Evolutionary conservation across 495 filamentous ascomycete species (phyloP), one percentile per base, ranked within the genome.

Genomic region (Talaromyces adpressus): DNA sequence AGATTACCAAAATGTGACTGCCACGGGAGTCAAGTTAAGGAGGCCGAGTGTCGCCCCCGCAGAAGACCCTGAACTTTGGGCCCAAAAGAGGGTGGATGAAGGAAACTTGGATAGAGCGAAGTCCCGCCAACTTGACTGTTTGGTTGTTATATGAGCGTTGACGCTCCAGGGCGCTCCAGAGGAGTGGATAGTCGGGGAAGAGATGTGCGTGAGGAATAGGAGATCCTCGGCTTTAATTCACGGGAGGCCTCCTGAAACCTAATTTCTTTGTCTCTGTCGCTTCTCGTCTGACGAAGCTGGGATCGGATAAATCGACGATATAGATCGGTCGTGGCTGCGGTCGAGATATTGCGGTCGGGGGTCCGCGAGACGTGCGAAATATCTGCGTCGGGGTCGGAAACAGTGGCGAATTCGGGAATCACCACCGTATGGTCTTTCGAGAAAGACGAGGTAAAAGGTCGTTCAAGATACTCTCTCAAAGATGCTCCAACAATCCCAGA

Each of bases 121-220:
- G 83, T 81, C 89, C 93, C 92, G 94, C 94, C 94, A 98, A 97
- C 87, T 97, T 98, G 93, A 84, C 89, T 85, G 79, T 81, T 70
- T 85, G 78, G 57, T 61, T 2, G 11, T 32, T 7, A 62, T 30
- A 62, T 62, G 60, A 62, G 60, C 60, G 47, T 27, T 32, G 60
- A 34, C 7, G 60, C 47, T 62, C 60, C 41, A 62, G 60, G 41
- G 36, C 51, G 27, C 47, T 62, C 60, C 41, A 62, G 60, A 61
- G 36, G 41, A 20, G 58, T 45, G 8, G 7, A 41, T 23, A 16
- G 39, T 7, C n/a, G n/a, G 39, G 11, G 57, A 25, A 27, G 58
- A 20, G 58, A 6, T 29, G 16, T 12, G 51, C 14, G 20, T 54
- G 49, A 23, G 51, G 25, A 54, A 14, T 11, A 54, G 11, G 51